phyloP scores from a whole-genome alignment of 2,329 filamentous ascomycete genomes.

The Fusarium dlaminii region DNA sequence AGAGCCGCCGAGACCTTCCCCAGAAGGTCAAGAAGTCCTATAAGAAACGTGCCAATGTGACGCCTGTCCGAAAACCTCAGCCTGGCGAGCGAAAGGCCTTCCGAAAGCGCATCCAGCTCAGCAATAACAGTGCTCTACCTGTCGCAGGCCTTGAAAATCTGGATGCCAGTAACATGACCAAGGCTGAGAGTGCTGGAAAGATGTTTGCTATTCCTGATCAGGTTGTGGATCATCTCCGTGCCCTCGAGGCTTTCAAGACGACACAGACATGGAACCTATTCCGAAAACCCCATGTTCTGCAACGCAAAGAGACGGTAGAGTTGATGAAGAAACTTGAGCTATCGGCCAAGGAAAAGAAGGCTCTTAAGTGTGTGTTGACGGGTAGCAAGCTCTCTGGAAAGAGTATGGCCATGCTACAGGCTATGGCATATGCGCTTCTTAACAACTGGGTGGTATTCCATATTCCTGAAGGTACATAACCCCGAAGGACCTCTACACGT shows the following conservation, averaged over 20 bases:
- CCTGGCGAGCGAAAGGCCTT: constrained; percentile 87
- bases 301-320: constrained; percentile 81
- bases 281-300: constrained; percentile 78
- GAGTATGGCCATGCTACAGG: constrained; percentile 86
- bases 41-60: constrained; percentile 60
- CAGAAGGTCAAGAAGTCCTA: constrained; percentile 58
- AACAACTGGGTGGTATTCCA: constrained; percentile 90
- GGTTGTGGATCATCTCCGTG: constrained; percentile 81
- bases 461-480: constrained; percentile 80
- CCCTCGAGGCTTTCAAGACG: constrained; percentile 89
- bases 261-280: constrained; percentile 91
- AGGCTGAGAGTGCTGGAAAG: constrained; percentile 66
- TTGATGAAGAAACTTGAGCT: constrained; percentile 71
- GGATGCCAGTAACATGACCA: constrained; percentile 62
- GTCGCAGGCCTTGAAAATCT: constrained; percentile 75
- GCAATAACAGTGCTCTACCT: constrained; percentile 90
- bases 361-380: constrained; percentile 72
- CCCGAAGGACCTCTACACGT: background rate
- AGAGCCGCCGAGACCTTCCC: constrained; percentile 50
- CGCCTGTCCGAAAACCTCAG: constrained; percentile 65
- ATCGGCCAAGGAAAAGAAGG: constrained; percentile 62
- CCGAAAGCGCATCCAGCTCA: constrained; percentile 89
- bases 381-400: constrained; percentile 84
- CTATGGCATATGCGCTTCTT: constrained; percentile 80
- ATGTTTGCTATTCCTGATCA: constrained; percentile 75